Conservation (phyloP, 352 stramenopile species). For the Detonula confervacea region DNA sequence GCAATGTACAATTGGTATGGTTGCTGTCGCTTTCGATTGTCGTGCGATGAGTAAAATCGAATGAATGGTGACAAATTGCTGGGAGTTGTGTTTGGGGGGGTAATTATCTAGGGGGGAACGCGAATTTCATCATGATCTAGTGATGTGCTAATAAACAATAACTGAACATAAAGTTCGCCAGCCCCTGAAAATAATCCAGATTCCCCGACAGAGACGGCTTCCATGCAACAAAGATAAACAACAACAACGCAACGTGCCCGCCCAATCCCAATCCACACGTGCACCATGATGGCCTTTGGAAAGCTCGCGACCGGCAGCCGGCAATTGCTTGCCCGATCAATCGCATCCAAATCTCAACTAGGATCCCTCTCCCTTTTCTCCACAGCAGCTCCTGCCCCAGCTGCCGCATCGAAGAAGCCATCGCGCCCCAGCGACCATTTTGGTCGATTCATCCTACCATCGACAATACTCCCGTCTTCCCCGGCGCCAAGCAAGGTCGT, state of each 20-base stretch:
- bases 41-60: too few species aligned
- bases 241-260: background rate
- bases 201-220: too few species aligned
- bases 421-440: constrained; percentile 8
- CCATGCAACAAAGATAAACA: background rate
- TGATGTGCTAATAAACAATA: too few species aligned
- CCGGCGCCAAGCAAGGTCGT: too few species aligned
- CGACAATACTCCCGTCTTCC: constrained; percentile 11
- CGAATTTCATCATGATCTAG: too few species aligned
- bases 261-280: background rate
- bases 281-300: constrained; percentile 23
- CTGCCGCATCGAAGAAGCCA: constrained; percentile 23
- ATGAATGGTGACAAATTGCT: too few species aligned
- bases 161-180: too few species aligned
- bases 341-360: constrained; percentile 14
- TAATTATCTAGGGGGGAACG: too few species aligned
- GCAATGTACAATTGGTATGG: too few species aligned
- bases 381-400: background rate
- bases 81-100: too few species aligned
- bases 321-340: background rate
- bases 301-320: constrained; percentile 11
- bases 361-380: constrained; percentile 27
- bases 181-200: too few species aligned
- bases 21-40: too few species aligned
- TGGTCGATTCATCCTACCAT: constrained; percentile 14